Evolutionary conservation across 1,284 basidiomycete genomes (phyloP), one percentile per base, ranked within the genome.

Genomic region (Coriolopsis trogii): DNA sequence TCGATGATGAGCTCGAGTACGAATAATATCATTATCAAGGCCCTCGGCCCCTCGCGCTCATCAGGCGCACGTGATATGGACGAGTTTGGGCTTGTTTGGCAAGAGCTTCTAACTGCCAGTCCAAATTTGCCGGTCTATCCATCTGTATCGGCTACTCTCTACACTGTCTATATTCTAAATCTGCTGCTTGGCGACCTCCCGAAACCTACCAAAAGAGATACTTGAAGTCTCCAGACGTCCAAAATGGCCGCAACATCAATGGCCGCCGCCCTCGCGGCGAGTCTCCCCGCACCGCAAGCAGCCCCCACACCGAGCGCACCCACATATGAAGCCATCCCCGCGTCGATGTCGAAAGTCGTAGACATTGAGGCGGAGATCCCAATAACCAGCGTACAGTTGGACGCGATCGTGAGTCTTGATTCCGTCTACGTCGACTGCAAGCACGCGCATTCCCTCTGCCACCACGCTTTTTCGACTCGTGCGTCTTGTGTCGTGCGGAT

Each of bases 301-400:
- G 77, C 81, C 25, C 77, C 84, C 16, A 72, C 78, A 7, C 81
- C 85, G 13, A 76, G 79, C 46, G 80, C 84, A 26, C 83, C 88
- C 12, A 80, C 79, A 25, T 83, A 89, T 75, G 90, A 90, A 69
- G 82, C 80, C 44, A 93, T 96, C 59, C 94, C 92, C 21, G 82
- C 91, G 9, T 90, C 91, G 57, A 93, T 94, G 87, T 83, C 91
- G 46, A 93, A 91, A 67, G 85, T 87, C 53, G 87, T 95, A 66
- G 93, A 96, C 71, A 89, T 93, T 59, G 92, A 95, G 73, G 92
- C 85, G 33, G 86, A 91, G 62, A 91, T 94, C 62, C 83, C 89
- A 7, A 72, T 95, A 51, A 83, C 81, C 49, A 75, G 69, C 53
- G 89, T 95, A 23, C 89, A 93, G 70, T 72, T 96, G 15, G 93